A percentile compares a stretch with the other conserved stretches of the same genome.
Evolutionary conservation across 148 eudicot genomes (phyloP).

Genomic region (Chenopodium quinoa): DNA sequence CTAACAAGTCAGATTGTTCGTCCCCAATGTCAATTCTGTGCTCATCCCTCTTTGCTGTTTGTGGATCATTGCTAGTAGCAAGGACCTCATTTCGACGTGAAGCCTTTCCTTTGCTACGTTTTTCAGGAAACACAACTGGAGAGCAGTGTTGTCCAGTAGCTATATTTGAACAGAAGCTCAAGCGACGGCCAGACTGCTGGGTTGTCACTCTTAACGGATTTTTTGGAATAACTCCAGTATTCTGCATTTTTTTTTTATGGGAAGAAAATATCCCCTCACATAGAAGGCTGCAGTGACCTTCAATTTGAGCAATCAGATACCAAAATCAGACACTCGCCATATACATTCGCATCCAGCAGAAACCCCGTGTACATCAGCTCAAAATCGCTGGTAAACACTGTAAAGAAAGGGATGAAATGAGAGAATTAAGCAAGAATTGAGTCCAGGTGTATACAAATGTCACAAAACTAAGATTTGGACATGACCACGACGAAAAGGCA

Average conservation of each 20-base stretch:
- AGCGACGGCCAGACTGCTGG: conserved; percentile 80
- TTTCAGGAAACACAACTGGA: conserved; percentile 96
- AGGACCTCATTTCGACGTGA: conserved; percentile 37
- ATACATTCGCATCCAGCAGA: conserved; percentile 8
- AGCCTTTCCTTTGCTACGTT: conserved; percentile 69
- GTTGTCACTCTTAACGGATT: conserved; percentile 57
- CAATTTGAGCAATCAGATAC: conserved; percentile 6
- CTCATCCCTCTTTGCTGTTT: conserved; percentile 63
- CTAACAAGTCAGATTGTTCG: conserved; percentile 86
- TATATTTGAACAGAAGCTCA: conserved; percentile 82
- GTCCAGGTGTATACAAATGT: not conserved
- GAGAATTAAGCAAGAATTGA: conserved; percentile 6
- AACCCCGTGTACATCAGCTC: not conserved
- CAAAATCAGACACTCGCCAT: conserved; percentile 1
- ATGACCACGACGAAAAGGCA: no score
- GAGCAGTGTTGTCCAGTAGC: conserved; percentile 85
- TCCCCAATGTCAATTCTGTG: conserved; percentile 92
- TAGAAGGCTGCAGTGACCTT: conserved; percentile 27
- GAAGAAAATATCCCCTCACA: conserved; percentile 21
- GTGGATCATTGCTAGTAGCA: conserved; percentile 53
- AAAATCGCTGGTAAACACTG: conserved; percentile 5
- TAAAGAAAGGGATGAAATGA: conserved; percentile 13
- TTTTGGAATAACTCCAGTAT: conserved; percentile 61
- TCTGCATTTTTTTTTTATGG: conserved; percentile 60
- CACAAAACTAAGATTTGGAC: not conserved